Evolutionary conservation across 345 rosid species (phyloP).

Genomic region (Jatropha curcas): DNA sequence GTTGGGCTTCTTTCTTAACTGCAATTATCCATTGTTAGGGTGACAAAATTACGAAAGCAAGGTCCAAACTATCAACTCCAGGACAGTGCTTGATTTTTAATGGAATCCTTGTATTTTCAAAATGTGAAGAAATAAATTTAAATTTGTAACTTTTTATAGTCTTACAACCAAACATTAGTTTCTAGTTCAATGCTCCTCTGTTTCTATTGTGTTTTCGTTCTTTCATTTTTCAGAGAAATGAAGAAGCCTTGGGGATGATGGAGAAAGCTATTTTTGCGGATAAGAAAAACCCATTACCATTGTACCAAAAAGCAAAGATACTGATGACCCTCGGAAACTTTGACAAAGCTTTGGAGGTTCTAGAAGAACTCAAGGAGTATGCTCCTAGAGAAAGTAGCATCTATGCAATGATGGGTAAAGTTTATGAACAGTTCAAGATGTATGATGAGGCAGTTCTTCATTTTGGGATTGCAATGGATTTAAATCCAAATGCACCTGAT

Average conservation of each 20-base stretch:
- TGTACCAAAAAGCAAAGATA: constrained; percentile 91
- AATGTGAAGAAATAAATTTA: neutral
- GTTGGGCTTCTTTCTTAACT: constrained; percentile 31
- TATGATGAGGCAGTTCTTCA: constrained; percentile 87
- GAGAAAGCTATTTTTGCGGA: constrained; percentile 86
- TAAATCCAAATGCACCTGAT: constrained; percentile 90
- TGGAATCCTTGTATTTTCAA: neutral
- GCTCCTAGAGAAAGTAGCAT: constrained; percentile 93
- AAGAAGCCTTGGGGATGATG: constrained; percentile 87
- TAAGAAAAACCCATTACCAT: constrained; percentile 87
- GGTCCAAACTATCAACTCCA: neutral
- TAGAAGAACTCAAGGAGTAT: constrained; percentile 88
- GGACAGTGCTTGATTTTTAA: neutral
- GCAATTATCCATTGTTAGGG: neutral
- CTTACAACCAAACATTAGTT: neutral
- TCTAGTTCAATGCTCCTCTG: neutral
- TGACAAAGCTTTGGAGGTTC: constrained; percentile 81
- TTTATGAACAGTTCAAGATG: constrained; percentile 66
- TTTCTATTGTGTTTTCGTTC: constrained; percentile 5
- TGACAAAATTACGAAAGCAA: neutral
- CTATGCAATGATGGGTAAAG: constrained; percentile 88
- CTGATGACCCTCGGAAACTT: constrained; percentile 67
- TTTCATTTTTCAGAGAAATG: constrained; percentile 60
- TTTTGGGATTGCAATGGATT: constrained; percentile 88
- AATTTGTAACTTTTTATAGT: neutral